Base-by-base conservation (phyloP, 306 rosid genomes). In the Betula pendula region DNA sequence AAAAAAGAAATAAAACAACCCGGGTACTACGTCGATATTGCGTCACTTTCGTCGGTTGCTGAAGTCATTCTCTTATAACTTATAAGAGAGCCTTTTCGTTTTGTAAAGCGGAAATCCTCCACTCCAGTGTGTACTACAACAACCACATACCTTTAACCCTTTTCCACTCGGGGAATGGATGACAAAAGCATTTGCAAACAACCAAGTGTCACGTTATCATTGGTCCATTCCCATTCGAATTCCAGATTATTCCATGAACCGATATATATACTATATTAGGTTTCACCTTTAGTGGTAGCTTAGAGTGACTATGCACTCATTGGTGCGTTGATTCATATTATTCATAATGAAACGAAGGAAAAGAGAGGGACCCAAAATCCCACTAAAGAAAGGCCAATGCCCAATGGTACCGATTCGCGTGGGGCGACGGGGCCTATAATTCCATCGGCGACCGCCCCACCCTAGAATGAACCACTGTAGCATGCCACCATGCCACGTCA, bases 391-490 rank as follows among this genome's bases (percentile, higher is more conserved):
- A n/a, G n/a, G n/a, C n/a, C n/a, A n/a, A n/a, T n/a, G 56, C 70
- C 84, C 87, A 84, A 84, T 82, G 66, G 81, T 55, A 69, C 71
- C 25, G 82, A 78, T 78, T 83, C 73, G 87, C 78, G 70, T 73
- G 88, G 77, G 62, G 68, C 75, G 24, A 77, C 63, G 29, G 29
- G 82, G 71, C 68, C 75, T 73, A 67, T 80, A 55, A 79, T 80
- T 38, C 6, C 1, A 38, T 84, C 74, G 79, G 85, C 74, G 77
- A 88, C 92, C 92, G 85, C 87, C 89, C 90, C 88, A 85, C 69
- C 77, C 69, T 15, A 68, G n/a, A 27, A n/a, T n/a, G n/a, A 71
- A 47, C 20, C 52, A 24, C 16, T 38, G 59, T 62, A 72, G 12
- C 79, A 60, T 78, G 75, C 82, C 62, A 48, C 63, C 67, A 40